Conservation (phyloP, 2,329 filamentous ascomycete species). For the Endocalyx cinctus region DNA sequence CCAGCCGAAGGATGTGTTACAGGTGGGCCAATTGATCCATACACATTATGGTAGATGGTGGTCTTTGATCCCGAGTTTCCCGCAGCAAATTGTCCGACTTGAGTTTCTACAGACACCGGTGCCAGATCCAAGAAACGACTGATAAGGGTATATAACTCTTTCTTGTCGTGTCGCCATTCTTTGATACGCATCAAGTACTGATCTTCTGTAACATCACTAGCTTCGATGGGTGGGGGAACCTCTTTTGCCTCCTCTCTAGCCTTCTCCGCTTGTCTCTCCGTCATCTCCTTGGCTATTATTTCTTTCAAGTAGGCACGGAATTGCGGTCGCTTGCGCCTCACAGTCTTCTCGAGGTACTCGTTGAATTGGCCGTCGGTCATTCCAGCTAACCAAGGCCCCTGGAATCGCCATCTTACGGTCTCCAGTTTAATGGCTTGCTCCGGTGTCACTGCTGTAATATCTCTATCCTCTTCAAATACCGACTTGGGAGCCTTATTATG, state of each 20-base stretch:
- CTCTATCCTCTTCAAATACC: constrained; percentile 56
- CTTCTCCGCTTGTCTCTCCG: constrained; percentile 27
- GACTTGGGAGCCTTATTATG: constrained; percentile 33
- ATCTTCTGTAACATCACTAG: constrained; percentile 41
- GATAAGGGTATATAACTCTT: constrained; percentile 48
- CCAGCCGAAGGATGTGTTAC: constrained; percentile 58
- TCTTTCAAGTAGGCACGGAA: constrained; percentile 52
- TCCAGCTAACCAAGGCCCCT: constrained; percentile 61
- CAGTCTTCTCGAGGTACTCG: constrained; percentile 47
- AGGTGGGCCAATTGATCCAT: constrained; percentile 51
- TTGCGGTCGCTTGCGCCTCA: constrained; percentile 47
- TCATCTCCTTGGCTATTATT: constrained; percentile 43
- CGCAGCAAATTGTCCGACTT: too few species aligned
- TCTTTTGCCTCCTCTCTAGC: constrained; percentile 36
- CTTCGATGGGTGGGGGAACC: constrained; percentile 25
- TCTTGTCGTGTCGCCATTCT: constrained; percentile 46
- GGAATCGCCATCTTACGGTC: constrained; percentile 60
- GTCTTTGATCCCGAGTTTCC: too few species aligned
- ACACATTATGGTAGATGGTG: too few species aligned
- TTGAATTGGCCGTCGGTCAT: constrained; percentile 58
- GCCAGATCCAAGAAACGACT: constrained; percentile 60
- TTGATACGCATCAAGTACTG: constrained; percentile 50
- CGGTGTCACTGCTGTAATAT: constrained; percentile 42
- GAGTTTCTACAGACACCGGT: constrained; percentile 36
- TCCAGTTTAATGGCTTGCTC: constrained; percentile 29